These are phyloP conservation scores for Eutypa lata DNA, from an alignment of 2,329 filamentous ascomycete genomes.

Conservation along the genomic window DNA sequence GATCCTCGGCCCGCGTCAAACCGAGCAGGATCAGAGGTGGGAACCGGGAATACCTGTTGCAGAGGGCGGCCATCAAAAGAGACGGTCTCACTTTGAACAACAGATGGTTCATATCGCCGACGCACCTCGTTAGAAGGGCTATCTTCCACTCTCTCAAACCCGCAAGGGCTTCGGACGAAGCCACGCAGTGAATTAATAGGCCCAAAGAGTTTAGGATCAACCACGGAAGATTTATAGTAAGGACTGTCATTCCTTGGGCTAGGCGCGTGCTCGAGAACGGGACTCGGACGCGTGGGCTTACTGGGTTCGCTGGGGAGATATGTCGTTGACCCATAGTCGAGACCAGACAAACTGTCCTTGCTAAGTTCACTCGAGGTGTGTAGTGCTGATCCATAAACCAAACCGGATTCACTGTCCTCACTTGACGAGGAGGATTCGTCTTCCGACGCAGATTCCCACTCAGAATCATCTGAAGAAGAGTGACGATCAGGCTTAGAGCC, in stretches of 20 bases:
- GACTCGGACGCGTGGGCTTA: constrained; percentile 11
- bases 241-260: constrained; percentile 7
- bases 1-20: constrained; percentile 58
- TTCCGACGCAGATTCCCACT: constrained; percentile 57
- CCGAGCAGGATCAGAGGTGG: constrained; percentile 60
- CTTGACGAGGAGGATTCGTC: constrained; percentile 38
- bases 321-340: constrained; percentile 5
- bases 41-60: constrained; percentile 64
- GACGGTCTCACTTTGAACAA: constrained; percentile 32
- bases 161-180: constrained; percentile 53
- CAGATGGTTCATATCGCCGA: constrained; percentile 35
- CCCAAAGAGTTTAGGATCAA: constrained; percentile 58
- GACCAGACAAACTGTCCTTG: constrained; percentile 1
- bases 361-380: constrained; percentile 17
- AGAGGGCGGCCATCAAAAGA: constrained; percentile 40
- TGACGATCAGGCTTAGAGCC: constrained; percentile 38
- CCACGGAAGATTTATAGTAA: constrained; percentile 40
- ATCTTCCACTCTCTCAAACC: constrained; percentile 43
- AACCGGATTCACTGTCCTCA: constrained; percentile 36
- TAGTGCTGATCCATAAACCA: constrained; percentile 40
- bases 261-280: too few relatives aligned
- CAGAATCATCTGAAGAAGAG: constrained; percentile 43
- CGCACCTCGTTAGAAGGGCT: constrained; percentile 16
- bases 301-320: constrained; percentile 13
- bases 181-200: constrained; percentile 60